phyloP scores from a whole-genome alignment of 2,329 filamentous ascomycete species.

The Paracoccidioides lutzii region DNA sequence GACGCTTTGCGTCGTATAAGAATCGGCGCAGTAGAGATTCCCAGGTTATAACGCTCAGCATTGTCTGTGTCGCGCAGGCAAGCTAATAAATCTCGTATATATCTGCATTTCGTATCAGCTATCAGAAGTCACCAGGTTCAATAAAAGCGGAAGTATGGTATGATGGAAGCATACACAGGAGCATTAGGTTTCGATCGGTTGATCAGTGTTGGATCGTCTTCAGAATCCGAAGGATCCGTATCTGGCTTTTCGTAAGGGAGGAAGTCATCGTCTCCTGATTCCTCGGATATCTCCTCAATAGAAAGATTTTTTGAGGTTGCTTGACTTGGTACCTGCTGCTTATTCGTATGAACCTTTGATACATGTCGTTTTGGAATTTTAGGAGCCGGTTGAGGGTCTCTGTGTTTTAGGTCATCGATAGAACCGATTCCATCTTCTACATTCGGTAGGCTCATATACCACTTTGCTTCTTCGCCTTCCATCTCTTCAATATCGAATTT shows the following conservation, averaged over 20 bases:
- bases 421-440: slow-evolving; percentile 52
- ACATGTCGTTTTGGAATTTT: slow-evolving; percentile 7
- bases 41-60: slow-evolving; percentile 72
- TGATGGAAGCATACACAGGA: slow-evolving; percentile 48
- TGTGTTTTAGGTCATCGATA: slow-evolving; percentile 37
- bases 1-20: slow-evolving; percentile 79
- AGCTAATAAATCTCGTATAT: slow-evolving; percentile 70
- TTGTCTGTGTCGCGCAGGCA: slow-evolving; percentile 71
- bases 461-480: slow-evolving; percentile 56
- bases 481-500: slow-evolving; percentile 76
- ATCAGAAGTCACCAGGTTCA: neutral
- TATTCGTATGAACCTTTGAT: slow-evolving; percentile 8
- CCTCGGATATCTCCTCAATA: slow-evolving; percentile 50
- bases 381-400: slow-evolving; percentile 9
- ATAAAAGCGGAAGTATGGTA: slow-evolving; percentile 1
- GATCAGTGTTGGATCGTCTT: slow-evolving; percentile 81
- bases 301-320: slow-evolving; percentile 35
- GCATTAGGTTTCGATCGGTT: slow-evolving; percentile 69
- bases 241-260: slow-evolving; percentile 72
- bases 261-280: slow-evolving; percentile 53
- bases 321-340: slow-evolving; percentile 5
- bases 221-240: slow-evolving; percentile 79
- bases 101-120: slow-evolving; percentile 31
- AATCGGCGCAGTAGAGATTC: slow-evolving; percentile 59
- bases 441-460: slow-evolving; percentile 56